phyloP scores from a whole-genome alignment of 2,329 filamentous ascomycete genomes.

The Rugonectria rugulosa region DNA sequence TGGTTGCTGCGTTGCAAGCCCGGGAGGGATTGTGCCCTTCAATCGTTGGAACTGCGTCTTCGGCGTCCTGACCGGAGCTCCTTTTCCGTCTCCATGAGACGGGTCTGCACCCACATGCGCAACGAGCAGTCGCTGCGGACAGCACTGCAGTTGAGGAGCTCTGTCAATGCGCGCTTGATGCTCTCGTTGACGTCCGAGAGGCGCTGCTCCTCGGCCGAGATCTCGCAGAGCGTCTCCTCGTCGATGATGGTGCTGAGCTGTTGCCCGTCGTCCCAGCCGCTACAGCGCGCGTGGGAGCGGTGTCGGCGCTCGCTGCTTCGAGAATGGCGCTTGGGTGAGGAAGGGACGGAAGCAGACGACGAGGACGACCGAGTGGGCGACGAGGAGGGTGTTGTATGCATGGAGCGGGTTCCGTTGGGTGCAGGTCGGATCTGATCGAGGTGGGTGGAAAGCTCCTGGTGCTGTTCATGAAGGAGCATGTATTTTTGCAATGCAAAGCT shows the following conservation, averaged over 20 bases:
- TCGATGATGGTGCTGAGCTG: conserved; percentile 53
- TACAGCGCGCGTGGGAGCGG: conserved; percentile 42
- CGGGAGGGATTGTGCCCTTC: conserved; percentile 13
- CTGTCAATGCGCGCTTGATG: conserved; percentile 68
- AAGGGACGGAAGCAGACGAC: conserved; percentile 47
- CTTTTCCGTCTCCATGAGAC: conserved; percentile 67
- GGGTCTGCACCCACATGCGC: conserved; percentile 65
- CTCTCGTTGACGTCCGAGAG: conserved; percentile 65
- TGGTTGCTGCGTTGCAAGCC: conserved; percentile 10
- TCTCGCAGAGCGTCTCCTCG: conserved; percentile 56
- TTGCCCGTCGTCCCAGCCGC: conserved; percentile 44
- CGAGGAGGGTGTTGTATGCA: conserved; percentile 61
- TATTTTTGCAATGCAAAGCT: conserved; percentile 63
- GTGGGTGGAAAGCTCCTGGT: conserved; percentile 59
- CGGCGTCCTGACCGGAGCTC: conserved; percentile 62
- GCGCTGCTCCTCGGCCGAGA: conserved; percentile 61
- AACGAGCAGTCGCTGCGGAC: conserved; percentile 60
- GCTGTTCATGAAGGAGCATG: conserved; percentile 60
- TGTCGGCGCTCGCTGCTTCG: conserved; percentile 41
- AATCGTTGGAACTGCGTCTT: conserved; percentile 51
- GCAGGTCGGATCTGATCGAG: conserved; percentile 60
- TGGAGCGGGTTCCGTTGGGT: conserved; percentile 45
- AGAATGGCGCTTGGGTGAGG: conserved; percentile 57
- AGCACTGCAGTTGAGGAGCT: conserved; percentile 66
- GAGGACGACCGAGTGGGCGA: conserved; percentile 65